Evolutionary conservation across 768 basidiomycete species (phyloP).

Genomic region (Mrakia blollopis): DNA sequence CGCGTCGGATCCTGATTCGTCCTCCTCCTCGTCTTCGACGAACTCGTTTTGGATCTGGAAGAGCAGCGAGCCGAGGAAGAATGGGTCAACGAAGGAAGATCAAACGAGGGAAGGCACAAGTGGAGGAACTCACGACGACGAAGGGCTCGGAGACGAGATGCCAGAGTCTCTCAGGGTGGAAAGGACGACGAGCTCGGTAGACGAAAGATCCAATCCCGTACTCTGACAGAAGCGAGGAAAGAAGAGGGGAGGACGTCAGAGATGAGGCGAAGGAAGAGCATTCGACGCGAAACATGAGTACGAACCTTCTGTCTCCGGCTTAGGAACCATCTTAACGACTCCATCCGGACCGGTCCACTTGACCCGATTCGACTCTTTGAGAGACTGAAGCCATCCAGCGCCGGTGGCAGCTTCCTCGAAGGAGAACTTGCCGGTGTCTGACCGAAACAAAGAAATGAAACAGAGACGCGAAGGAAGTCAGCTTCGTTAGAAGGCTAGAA

Average conservation of each 20-base stretch:
- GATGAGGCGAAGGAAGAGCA: background rate
- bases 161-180: slow-evolving; percentile 44
- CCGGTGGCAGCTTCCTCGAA: slow-evolving; percentile 41
- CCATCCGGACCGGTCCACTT: slow-evolving; percentile 35
- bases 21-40: slow-evolving; percentile 35
- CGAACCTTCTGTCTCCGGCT: slow-evolving; percentile 40
- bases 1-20: slow-evolving; percentile 24
- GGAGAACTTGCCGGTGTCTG: slow-evolving; percentile 39
- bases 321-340: slow-evolving; percentile 36
- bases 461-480: background rate
- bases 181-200: slow-evolving; percentile 43
- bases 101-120: slow-evolving; percentile 6
- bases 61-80: background rate
- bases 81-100: background rate
- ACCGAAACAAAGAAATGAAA: too few species aligned
- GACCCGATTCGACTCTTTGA: slow-evolving; percentile 38
- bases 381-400: slow-evolving; percentile 43
- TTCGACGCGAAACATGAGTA: too few species aligned
- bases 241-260: background rate
- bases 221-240: slow-evolving; percentile 1
- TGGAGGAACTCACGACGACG: slow-evolving; percentile 37
- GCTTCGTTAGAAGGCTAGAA: background rate
- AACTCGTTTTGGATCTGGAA: slow-evolving; percentile 32
- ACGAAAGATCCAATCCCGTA: slow-evolving; percentile 42
- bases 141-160: slow-evolving; percentile 39